These are phyloP conservation scores for Irpex sp. DNA, from an alignment of 1,284 basidiomycete genomes.

Conservation along the genomic window DNA sequence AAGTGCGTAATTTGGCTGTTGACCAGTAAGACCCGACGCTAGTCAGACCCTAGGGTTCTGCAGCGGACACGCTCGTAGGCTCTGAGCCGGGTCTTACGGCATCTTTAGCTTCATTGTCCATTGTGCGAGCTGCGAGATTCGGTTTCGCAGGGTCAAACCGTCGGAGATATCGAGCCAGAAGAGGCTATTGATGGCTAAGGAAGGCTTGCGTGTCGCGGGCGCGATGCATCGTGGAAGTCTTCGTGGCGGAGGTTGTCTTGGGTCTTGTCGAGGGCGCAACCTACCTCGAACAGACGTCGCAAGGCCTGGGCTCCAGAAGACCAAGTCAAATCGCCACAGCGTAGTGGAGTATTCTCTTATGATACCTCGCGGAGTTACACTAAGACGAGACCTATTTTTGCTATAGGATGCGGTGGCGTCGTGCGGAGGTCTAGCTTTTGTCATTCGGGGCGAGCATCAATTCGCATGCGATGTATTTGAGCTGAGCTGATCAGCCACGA, in stretches of 20 bases:
- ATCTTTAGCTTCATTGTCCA: background rate
- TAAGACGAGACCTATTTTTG: too few species aligned
- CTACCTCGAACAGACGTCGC: too few species aligned
- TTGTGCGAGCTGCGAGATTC: background rate
- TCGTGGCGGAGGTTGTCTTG: background rate
- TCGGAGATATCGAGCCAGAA: background rate
- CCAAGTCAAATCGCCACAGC: too few species aligned
- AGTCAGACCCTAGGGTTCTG: background rate
- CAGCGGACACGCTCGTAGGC: background rate
- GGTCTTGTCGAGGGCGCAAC: background rate
- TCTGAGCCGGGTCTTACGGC: background rate
- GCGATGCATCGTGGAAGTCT: background rate
- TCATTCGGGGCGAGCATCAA: too few species aligned
- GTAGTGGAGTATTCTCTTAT: too few species aligned
- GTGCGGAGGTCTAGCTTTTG: too few species aligned
- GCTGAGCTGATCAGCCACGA: too few species aligned
- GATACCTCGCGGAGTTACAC: too few species aligned
- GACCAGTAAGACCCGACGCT: background rate
- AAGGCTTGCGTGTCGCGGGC: background rate
- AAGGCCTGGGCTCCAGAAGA: too few species aligned
- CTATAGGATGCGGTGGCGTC: too few species aligned
- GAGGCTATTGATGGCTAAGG: background rate
- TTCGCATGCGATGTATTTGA: too few species aligned
- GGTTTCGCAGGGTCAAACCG: background rate
- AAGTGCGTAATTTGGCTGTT: background rate